Evolutionary conservation across 1,284 basidiomycete genomes (phyloP), one percentile per base, ranked within the genome.

Genomic region (Malassezia sympodialis): DNA sequence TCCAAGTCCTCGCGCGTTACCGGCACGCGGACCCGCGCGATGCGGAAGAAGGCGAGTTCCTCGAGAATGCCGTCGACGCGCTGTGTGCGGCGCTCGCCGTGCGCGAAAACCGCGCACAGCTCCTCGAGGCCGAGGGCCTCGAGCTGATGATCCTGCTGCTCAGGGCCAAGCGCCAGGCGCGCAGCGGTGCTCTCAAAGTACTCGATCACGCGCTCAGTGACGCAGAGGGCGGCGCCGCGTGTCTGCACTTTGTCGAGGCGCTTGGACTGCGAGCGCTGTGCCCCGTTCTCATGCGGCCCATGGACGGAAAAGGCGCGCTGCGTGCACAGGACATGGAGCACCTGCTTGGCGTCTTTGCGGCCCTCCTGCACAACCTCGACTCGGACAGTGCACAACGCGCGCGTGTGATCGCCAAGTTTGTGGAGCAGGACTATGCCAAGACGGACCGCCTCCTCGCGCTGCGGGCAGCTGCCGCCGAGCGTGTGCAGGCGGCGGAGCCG

Each of bases 101-200:
- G 24, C 81, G 80, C 8, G 86, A 88, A 69, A 82, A 86, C 74
- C 94, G 94, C 75, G 73, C 79, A n/a, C 76, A 82, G 1, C 96
- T 96, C 77, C 76, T 90, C 8, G 81, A 84, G n/a, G 85, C 84
- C 10, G 94, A 99, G 75, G 94, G 94, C 1, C 83, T 90, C 11
- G 94, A 99, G 67, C 80, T 99, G 23, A 96, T 98, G 90, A 82
- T 94, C 19, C 79, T 96, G 57, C 86, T 96, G 79, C 87, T 96
- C 83, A 63, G 49, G 75, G 86, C 88, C 63, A 94, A 90, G 73
- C 81, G 81, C 62, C 80, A 87, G 54, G 82, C 88, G 1, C 82
- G 84, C 47, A 15, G 60, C 1, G 50, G 67, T 8, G 62, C 66
- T 10, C 53, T 72, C 17, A 96, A 96, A 74, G 83, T 87, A 0